A percentile compares a stretch with the other conserved stretches of the same genome.
Evolutionary conservation across 2,329 filamentous ascomycete genomes (phyloP).

Genomic region (Exophiala viscosa): DNA sequence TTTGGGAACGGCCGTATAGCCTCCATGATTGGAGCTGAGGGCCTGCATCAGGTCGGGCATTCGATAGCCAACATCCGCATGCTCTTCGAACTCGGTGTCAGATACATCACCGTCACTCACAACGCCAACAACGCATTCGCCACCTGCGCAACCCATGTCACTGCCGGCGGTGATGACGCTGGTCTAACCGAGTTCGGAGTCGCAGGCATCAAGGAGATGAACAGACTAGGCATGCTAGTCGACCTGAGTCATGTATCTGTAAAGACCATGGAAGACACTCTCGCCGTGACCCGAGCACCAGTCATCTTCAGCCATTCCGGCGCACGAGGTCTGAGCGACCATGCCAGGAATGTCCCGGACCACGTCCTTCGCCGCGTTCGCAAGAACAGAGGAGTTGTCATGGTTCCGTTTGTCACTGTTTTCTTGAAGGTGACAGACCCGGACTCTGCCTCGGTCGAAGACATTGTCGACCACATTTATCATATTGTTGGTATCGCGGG

Average conservation of each 20-base stretch:
- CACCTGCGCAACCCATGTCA: constrained; percentile 22
- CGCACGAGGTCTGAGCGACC: constrained; percentile 27
- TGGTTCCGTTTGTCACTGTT: constrained; percentile 39
- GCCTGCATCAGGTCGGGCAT: constrained; percentile 29
- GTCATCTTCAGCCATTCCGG: constrained; percentile 30
- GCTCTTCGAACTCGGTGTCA: constrained; percentile 26
- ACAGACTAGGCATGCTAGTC: constrained; percentile 31
- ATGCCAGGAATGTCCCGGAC: constrained; percentile 41
- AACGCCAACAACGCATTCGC: constrained; percentile 31
- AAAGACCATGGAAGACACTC: constrained; percentile 27
- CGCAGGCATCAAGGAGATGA: constrained; percentile 29
- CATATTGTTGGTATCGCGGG: neutral
- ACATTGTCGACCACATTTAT: neutral
- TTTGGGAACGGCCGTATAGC: constrained; percentile 23
- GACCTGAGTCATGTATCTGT: constrained; percentile 30
- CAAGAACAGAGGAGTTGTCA: constrained; percentile 39
- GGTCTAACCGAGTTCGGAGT: constrained; percentile 26
- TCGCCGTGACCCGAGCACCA: constrained; percentile 25
- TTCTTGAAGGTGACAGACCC: constrained; percentile 30
- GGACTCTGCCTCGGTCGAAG: constrained; percentile 19
- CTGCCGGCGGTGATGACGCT: constrained; percentile 16
- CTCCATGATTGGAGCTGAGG: constrained; percentile 29
- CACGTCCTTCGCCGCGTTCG: constrained; percentile 36
- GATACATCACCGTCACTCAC: constrained; percentile 29
- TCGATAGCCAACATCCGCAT: constrained; percentile 27